Evolutionary conservation across 1,284 basidiomycete species (phyloP), one percentile per base, ranked within the genome.

Genomic region (Anthracocystis panici-leucophaei): DNA sequence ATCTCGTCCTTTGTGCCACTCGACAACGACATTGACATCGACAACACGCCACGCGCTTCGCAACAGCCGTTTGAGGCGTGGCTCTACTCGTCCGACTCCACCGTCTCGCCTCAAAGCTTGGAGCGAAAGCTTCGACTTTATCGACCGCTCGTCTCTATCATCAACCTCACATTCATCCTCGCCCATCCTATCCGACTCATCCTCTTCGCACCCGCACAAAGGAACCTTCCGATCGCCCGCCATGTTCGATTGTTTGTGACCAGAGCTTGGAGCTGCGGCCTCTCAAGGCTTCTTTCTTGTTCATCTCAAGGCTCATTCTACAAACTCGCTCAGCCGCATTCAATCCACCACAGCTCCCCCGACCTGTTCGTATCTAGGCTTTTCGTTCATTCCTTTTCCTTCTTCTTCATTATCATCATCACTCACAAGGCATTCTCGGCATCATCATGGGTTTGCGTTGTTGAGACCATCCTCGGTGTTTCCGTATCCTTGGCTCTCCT

Each of bases 171-270:
- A 33, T 49, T 49, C 48, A 48, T n/a, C 29, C 4, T 21, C n/a
- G n/a, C 27, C 9, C 20, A 38, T 27, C n/a, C 16, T 38, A 33
- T 40, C 46, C 38, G 35, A 18, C 25, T 27, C 44, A 21, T 21
- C 23, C n/a, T 51, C 31, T 41, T 55, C 40, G 49, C 21, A 50
- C 29, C 45, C 50, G 45, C 56, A 40, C 25, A 27, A 41, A 44
- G 35, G 46, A 42, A 29, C 27, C 29, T 42, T 23, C 21, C 35
- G 16, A 21, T 40, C 16, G 31, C 48, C 45, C 63, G 48, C 35
- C 55, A 71, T 71, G 68, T 38, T 49, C 41, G 68, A 65, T 63
- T 10, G 14, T 55, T 57, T 61, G 55, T 71, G 63, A 65, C 63
- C 58, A 23, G 11, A 29, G 56, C 58, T 41, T 18, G 35, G 29